Evolutionary conservation across 1,284 basidiomycete species (phyloP).

Genomic region (Cutaneotrichosporon dermatis): DNA sequence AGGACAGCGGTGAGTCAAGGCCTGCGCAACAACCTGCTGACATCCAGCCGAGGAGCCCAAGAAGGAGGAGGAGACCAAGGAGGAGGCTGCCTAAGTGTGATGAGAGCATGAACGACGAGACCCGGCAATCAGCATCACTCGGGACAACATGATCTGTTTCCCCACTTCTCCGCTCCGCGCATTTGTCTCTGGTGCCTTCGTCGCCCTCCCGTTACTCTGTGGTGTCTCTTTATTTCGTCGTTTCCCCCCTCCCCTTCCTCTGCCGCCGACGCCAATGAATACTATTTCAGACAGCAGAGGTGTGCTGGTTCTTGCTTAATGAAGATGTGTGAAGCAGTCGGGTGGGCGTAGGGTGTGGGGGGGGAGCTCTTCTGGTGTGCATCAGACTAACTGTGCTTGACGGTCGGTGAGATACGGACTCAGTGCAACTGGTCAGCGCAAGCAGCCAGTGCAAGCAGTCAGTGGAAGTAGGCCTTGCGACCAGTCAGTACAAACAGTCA

Average conservation of each 20-base stretch:
- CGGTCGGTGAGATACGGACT: no score
- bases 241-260: slow-evolving; percentile 16
- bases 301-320: slow-evolving; percentile 14
- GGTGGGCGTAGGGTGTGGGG: not conserved
- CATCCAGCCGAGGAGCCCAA: slow-evolving; percentile 25
- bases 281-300: slow-evolving; percentile 19
- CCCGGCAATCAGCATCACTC: slow-evolving; percentile 19
- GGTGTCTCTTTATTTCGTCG: slow-evolving; percentile 23
- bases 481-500: no score
- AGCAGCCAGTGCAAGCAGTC: no score
- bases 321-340: slow-evolving; percentile 17
- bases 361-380: no score
- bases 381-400: no score
- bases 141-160: slow-evolving; percentile 14
- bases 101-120: slow-evolving; percentile 19
- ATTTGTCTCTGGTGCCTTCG: slow-evolving; percentile 20
- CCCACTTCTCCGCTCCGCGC: slow-evolving; percentile 16
- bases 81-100: slow-evolving; percentile 36
- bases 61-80: slow-evolving; percentile 42
- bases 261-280: slow-evolving; percentile 21
- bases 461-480: no score
- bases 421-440: no score
- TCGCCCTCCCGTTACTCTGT: slow-evolving; percentile 19
- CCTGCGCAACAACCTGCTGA: not conserved
- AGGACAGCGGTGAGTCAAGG: slow-evolving; percentile 35